Evolutionary conservation across 2,329 filamentous ascomycete species (phyloP).

Genomic region (Ascocoryne sarcoides): DNA sequence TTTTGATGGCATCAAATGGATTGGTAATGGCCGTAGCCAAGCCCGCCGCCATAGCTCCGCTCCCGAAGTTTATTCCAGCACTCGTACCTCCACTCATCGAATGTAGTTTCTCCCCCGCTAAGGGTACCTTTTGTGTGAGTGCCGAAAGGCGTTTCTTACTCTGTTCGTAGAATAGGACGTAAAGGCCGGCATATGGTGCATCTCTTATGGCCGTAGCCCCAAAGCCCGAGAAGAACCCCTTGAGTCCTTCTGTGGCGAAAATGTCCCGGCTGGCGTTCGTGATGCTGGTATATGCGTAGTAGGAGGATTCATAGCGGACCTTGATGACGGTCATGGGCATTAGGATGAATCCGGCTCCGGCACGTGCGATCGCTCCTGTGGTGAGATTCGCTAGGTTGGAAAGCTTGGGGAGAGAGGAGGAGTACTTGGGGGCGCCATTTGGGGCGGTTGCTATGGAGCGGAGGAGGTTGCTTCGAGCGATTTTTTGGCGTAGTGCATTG

Average conservation of each 20-base stretch:
- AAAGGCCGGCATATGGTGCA: slow-evolving; percentile 92
- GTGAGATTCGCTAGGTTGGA: slow-evolving; percentile 77
- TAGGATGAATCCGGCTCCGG: slow-evolving; percentile 78
- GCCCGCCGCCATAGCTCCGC: slow-evolving; percentile 71
- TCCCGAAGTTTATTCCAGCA: slow-evolving; percentile 74
- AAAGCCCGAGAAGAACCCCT: slow-evolving; percentile 88
- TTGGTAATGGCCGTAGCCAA: slow-evolving; percentile 85
- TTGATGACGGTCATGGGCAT: slow-evolving; percentile 97
- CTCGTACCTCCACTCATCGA: slow-evolving; percentile 33
- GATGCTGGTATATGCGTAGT: slow-evolving; percentile 77
- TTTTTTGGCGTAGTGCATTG: slow-evolving; percentile 68
- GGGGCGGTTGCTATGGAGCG: slow-evolving; percentile 24
- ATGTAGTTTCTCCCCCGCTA: slow-evolving; percentile 11
- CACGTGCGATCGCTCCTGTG: slow-evolving; percentile 76
- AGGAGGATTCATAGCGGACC: slow-evolving; percentile 83
- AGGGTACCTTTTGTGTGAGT: slow-evolving; percentile 18
- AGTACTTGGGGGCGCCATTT: slow-evolving; percentile 31
- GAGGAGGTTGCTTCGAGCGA: slow-evolving; percentile 39
- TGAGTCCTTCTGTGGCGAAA: slow-evolving; percentile 58
- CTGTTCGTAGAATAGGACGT: slow-evolving; percentile 89
- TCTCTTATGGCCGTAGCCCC: slow-evolving; percentile 89
- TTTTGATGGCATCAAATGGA: slow-evolving; percentile 95
- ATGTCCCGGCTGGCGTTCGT: slow-evolving; percentile 68
- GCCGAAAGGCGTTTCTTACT: slow-evolving; percentile 53
- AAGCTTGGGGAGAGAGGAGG: slow-evolving; percentile 71